phyloP scores from a whole-genome alignment of 2,329 filamentous ascomycete genomes.

The Cryphonectria parasitica region DNA sequence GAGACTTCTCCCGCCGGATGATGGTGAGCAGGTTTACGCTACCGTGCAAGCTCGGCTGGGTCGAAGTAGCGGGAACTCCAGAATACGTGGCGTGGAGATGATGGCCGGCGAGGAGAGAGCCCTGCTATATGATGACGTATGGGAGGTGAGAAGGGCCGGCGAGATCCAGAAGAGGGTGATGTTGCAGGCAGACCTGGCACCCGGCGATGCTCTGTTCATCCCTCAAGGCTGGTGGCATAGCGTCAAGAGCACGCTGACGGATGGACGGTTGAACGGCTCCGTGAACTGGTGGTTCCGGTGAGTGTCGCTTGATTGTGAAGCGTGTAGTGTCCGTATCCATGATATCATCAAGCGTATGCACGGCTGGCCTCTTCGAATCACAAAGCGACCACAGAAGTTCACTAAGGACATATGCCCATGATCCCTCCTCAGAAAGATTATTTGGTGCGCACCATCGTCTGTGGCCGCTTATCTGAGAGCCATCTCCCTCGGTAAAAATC shows the following conservation, averaged over 20 bases:
- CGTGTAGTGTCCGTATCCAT: not conserved
- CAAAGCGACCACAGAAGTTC: not conserved
- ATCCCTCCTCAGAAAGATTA: not conserved
- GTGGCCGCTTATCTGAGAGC: too few species aligned
- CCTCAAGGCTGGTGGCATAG: conserved; percentile 89
- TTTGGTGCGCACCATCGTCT: not conserved
- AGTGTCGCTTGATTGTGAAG: conserved; percentile 31
- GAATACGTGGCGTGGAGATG: conserved; percentile 82
- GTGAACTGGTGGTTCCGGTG: conserved; percentile 84
- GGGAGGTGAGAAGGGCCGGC: conserved; percentile 50
- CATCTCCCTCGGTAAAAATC: not conserved
- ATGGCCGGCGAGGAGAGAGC: conserved; percentile 78
- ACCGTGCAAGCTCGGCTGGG: conserved; percentile 49
- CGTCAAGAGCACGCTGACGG: conserved; percentile 63
- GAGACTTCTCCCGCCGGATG: conserved; percentile 67
- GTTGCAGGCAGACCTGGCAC: conserved; percentile 58
- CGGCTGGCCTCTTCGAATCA: not conserved
- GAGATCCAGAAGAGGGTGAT: conserved; percentile 32
- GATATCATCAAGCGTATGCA: not conserved
- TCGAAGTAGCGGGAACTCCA: conserved; percentile 42
- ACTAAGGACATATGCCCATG: not conserved
- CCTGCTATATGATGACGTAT: conserved; percentile 70
- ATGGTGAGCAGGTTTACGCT: conserved; percentile 68
- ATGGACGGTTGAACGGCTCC: conserved; percentile 44
- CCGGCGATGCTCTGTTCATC: conserved; percentile 77